A percentile compares a stretch with the other conserved stretches of the same genome.
Conservation (phyloP, 2,329 filamentous ascomycete genomes). For the Pyrenophora seminiperda region DNA sequence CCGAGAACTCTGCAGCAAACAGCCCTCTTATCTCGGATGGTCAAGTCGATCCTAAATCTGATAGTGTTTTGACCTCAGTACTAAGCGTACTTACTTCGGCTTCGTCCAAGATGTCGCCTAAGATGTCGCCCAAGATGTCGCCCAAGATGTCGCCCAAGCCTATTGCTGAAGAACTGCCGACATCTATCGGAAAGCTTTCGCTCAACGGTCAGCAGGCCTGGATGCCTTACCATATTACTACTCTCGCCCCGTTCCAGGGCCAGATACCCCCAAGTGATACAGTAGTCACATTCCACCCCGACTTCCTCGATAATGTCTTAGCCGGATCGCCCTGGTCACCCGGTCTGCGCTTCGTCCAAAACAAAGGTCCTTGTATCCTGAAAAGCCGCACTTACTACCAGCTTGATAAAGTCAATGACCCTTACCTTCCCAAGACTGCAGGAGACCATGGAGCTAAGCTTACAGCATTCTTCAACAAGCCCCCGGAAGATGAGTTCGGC, state of each 20-base stretch:
- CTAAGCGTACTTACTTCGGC: conserved; percentile 19
- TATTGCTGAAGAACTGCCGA: conserved; percentile 7
- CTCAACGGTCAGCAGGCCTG: conserved; percentile 26
- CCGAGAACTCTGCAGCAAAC: conserved; percentile 6
- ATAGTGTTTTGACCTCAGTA: conserved; percentile 5
- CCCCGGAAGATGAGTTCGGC: conserved; percentile 35
- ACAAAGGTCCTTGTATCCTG: conserved; percentile 31
- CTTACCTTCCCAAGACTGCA: conserved; percentile 49
- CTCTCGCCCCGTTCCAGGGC: conserved; percentile 30
- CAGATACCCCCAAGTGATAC: conserved; percentile 28
- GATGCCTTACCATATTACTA: conserved; percentile 46
- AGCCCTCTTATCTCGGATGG: conserved; percentile 27
- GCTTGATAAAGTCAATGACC: conserved; percentile 47
- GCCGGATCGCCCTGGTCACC: conserved; percentile 49
- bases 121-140: no score
- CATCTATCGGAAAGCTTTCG: conserved; percentile 23
- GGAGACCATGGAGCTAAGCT: conserved; percentile 55
- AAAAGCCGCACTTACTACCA: conserved; percentile 50
- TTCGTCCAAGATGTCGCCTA: conserved; percentile 14
- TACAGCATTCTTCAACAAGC: conserved; percentile 53
- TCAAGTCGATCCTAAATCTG: conserved; percentile 20
- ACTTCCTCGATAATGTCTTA: conserved; percentile 47
- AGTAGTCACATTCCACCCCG: conserved; percentile 46
- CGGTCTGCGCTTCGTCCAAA: conserved; percentile 47
- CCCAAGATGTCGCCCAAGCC: conserved; percentile 18